Conservation (phyloP, 1,284 basidiomycete species). For the Heterobasidion annosum region DNA sequence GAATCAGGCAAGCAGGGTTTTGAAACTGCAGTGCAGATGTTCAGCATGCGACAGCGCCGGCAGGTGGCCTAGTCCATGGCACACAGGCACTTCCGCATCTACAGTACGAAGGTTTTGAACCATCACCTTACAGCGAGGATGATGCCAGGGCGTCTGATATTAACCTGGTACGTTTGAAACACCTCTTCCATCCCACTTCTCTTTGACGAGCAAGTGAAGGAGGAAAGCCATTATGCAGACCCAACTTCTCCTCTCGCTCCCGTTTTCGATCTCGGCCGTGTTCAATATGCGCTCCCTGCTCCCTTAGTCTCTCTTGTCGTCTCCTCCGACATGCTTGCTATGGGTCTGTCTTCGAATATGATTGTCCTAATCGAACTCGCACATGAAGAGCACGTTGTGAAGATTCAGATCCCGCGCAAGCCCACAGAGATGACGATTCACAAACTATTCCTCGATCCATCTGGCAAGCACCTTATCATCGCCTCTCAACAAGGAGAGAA, state of each 20-base stretch:
- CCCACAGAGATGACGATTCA: conserved; percentile 61
- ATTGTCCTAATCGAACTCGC: conserved; percentile 82
- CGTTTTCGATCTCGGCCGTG: conserved; percentile 78
- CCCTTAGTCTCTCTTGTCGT: conserved; percentile 74
- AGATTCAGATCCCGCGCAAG: conserved; percentile 69
- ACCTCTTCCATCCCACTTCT: not conserved
- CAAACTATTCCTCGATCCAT: conserved; percentile 86
- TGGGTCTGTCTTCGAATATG: conserved; percentile 72
- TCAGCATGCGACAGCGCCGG: conserved; percentile 64
- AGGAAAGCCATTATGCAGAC: conserved; percentile 18
- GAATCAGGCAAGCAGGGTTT: conserved; percentile 3
- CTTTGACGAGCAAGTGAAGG: conserved; percentile 16
- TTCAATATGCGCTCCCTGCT: conserved; percentile 84
- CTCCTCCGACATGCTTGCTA: conserved; percentile 79
- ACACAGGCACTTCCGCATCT: conserved; percentile 40
- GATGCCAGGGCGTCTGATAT: conserved; percentile 32
- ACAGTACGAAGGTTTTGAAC: conserved; percentile 84
- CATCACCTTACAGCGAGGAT: conserved; percentile 47
- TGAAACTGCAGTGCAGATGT: conserved; percentile 47
- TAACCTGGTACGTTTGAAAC: conserved; percentile 26
- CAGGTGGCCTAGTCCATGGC: conserved; percentile 25
- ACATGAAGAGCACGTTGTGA: conserved; percentile 73
- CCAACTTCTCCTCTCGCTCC: conserved; percentile 35
- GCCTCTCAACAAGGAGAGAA: conserved; percentile 87
- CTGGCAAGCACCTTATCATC: conserved; percentile 83